Evolutionary conservation across 371 early-diverging fungal genomes (phyloP).

Genomic region (Syncephalastrum monosporum): DNA sequence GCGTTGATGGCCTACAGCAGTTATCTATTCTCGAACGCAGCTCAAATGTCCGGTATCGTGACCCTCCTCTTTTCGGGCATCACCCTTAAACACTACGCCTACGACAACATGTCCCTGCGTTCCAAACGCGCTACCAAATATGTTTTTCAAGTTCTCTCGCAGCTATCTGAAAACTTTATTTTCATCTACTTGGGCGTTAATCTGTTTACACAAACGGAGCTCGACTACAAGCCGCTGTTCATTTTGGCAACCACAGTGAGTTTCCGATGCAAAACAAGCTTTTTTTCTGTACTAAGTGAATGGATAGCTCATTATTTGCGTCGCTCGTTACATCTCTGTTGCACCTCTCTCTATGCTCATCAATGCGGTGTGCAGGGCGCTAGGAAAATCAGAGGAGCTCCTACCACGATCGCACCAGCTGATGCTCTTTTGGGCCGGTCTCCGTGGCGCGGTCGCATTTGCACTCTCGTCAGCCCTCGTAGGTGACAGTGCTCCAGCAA

Average conservation of each 20-base stretch:
- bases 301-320: conserved; percentile 62
- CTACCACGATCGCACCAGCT: conserved; percentile 86
- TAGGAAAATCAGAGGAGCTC: conserved; percentile 53
- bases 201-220: conserved; percentile 75
- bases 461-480: conserved; percentile 85
- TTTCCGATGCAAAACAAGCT: not conserved
- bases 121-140: conserved; percentile 81
- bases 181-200: conserved; percentile 95
- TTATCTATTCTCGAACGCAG: conserved; percentile 87
- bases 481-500: conserved; percentile 64
- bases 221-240: conserved; percentile 71
- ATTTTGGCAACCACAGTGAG: conserved; percentile 70
- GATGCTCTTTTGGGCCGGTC: conserved; percentile 94
- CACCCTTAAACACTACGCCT: conserved; percentile 89
- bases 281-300: not conserved
- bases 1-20: conserved; percentile 85
- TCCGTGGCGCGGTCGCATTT: conserved; percentile 95
- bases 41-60: conserved; percentile 89
- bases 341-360: conserved; percentile 80
- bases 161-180: conserved; percentile 92
- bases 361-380: conserved; percentile 64
- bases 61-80: conserved; percentile 94
- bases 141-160: conserved; percentile 86
- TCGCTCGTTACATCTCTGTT: conserved; percentile 82
- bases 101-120: conserved; percentile 78